Evolutionary conservation across 2,329 filamentous ascomycete genomes (phyloP), one percentile per base, ranked within the genome.

Genomic region (Balansia obtecta): DNA sequence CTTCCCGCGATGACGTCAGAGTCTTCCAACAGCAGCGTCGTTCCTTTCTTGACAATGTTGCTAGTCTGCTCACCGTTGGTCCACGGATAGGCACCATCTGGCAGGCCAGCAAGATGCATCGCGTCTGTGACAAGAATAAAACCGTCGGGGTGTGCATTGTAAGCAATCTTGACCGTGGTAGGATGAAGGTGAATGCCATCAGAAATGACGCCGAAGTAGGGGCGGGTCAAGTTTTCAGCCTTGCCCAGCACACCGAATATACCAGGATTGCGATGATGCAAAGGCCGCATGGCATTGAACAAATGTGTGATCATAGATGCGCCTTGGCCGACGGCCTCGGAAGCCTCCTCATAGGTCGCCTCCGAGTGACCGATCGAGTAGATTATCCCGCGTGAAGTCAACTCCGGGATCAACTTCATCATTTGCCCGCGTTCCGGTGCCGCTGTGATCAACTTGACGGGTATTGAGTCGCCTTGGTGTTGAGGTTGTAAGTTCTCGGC

Each of bases 181-280:
- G 88, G 86, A 59, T 95, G 89, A 33, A 95, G 72, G 63, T 96
- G 90, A 54, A 94, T 88, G 18, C 90, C 90, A 62, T 96, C 90
- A 3, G 87, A 81, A 53, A 96, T 95, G 60, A 95, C 79, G 52
- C 90, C 90, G 64, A 91, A 96, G 65, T 78, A 95, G 0, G 89
- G 89, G 48, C 83, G 74, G 12, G 68, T 64, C 50, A 71, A 61
- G 53, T 66, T 73, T 58, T 83, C 77, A 9, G 76, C 76, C 54
- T 78, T 77, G 53, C 89, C 88, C 13, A 96, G 71, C 0, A 94
- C 80, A 30, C 90, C 90, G 63, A 95, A 95, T 58, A 95, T 82
- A 38, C 89, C 89, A 0, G 90, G 89, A 66, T 95, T 89, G 52
- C 90, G 85, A 72, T 96, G 88, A 65, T 93, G 87, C 47, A 95